Base-by-base conservation (phyloP, 345 rosid genomes). In the Melastoma malabathricum region DNA sequence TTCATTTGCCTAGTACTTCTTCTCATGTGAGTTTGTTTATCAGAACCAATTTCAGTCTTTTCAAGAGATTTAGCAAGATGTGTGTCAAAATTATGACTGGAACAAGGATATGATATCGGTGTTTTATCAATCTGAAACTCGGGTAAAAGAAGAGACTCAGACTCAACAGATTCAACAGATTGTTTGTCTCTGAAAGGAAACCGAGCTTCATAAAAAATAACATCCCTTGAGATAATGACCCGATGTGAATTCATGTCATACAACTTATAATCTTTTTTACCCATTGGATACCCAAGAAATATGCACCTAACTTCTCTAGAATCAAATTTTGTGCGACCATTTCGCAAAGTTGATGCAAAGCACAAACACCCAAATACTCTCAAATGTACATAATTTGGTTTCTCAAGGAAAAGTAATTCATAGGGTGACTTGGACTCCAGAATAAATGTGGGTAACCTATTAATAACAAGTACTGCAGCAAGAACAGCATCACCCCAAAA, bases 401-500 rank as follows among this genome's bases (percentile, higher is more conserved):
- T 3, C 10, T 12, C 13, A 15, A 25, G 15, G 14, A 48, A 48
- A 3, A 51, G 10, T 29, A 34, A 3, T 14, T 52, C 20, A 52
- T 27, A 29, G 6, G 55, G 20, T 3, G 17, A 13, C 7, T 52
- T 29, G 44, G 1, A 8, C 3, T n/a, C 15, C 31, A 15, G 1
- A 52, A 10, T 1, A 18, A 2, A 15, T 19, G 6, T 9, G 22
- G 45, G 1, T n/a, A 45, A 29, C 3, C 4, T 6, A 20, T 31
- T 52, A 12, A 52, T 52, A 10, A 52, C 15, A 52, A 15, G 18
- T 1, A n/a, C 20, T 18, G 17, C 10, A 10, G 18, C 23, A 6
- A n/a, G 13, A 1, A n/a, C 44, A 34, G 44, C 15, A 16, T 52
- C 55, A 15, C 55, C 55, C 55, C 44, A 34, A 52, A 52, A 52